phyloP scores from a whole-genome alignment of 169 alveolate species.

The Cryptosporidium meleagridis region DNA sequence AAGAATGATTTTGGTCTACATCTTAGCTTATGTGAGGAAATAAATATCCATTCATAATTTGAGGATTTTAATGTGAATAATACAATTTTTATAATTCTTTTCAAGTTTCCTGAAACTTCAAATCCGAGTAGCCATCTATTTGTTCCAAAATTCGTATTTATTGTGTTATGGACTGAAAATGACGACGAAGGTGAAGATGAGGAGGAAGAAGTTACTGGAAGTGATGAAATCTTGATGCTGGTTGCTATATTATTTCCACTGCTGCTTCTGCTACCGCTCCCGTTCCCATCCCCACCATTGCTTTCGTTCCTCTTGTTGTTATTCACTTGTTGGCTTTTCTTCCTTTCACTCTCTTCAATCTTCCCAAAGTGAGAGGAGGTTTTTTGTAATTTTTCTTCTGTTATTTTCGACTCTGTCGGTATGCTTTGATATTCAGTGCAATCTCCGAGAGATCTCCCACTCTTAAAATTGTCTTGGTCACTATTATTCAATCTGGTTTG shows the following conservation, averaged over 20 bases:
- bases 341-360: neutral
- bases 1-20: conserved; percentile 28
- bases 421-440: neutral
- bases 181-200: neutral
- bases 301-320: neutral
- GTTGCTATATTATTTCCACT: neutral
- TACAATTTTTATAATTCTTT: conserved; percentile 36
- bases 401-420: neutral
- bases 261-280: neutral
- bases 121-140: conserved; percentile 69
- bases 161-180: neutral
- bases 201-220: conserved; percentile 13
- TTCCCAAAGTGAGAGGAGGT: neutral
- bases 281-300: neutral
- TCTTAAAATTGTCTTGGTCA: neutral
- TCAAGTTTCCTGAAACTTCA: conserved; percentile 44
- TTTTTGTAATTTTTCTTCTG: neutral
- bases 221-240: conserved; percentile 22
- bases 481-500: neutral
- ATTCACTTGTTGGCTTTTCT: neutral
- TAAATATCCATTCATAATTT: conserved; percentile 61
- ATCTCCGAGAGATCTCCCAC: neutral
- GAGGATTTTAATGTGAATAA: conserved; percentile 20
- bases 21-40: conserved; percentile 43
- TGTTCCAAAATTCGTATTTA: neutral